A percentile compares a stretch with the other conserved stretches of the same genome.
Evolutionary conservation across 2,329 filamentous ascomycete species (phyloP).

Genomic region (Verruconis gallopava): DNA sequence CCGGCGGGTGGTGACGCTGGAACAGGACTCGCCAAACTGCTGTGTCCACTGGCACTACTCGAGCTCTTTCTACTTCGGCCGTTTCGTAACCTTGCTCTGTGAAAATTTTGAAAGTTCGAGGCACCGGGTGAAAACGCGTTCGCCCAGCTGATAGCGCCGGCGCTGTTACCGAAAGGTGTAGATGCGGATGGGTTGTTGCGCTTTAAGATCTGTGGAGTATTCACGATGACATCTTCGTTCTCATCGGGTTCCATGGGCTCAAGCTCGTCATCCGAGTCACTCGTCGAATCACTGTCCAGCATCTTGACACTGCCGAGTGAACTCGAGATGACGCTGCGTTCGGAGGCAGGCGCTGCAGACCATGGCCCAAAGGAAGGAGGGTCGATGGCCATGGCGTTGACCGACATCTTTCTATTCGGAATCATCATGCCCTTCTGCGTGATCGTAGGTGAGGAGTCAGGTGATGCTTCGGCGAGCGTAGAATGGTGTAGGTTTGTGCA

Average conservation of each 20-base stretch:
- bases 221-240: conserved; percentile 58
- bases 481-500: conserved; percentile 94
- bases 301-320: conserved; percentile 71
- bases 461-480: conserved; percentile 75
- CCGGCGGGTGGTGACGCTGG: conserved; percentile 64
- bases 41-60: conserved; percentile 57
- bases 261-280: conserved; percentile 48
- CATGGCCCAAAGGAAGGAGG: conserved; percentile 10
- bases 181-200: conserved; percentile 35
- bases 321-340: conserved; percentile 47
- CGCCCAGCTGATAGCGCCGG: conserved; percentile 40
- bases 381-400: conserved; percentile 21
- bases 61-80: conserved; percentile 51
- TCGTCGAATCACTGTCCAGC: conserved; percentile 68
- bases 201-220: conserved; percentile 66
- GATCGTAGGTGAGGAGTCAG: conserved; percentile 80
- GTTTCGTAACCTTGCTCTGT: conserved; percentile 44
- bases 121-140: conserved; percentile 62
- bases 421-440: conserved; percentile 52
- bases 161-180: conserved; percentile 23
- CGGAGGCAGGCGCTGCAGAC: conserved; percentile 27
- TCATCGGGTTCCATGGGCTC: conserved; percentile 37
- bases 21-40: conserved; percentile 53
- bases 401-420: conserved; percentile 31
- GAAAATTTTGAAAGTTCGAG: conserved; percentile 70